These are phyloP conservation scores for Boeremia lycopersici DNA, from an alignment of 2,329 filamentous ascomycete genomes.

Conservation along the genomic window DNA sequence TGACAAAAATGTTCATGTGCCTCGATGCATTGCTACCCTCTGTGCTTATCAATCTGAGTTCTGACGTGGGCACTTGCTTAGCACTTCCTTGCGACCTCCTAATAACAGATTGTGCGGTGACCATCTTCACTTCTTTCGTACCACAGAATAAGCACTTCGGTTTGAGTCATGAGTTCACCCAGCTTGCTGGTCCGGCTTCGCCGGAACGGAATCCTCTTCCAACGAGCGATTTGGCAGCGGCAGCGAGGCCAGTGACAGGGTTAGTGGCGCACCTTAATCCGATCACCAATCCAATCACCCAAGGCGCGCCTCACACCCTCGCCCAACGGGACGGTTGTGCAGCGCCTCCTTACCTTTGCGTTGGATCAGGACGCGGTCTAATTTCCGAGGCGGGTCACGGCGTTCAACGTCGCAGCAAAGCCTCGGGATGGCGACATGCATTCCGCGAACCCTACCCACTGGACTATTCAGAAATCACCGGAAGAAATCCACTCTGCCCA, in stretches of 20 bases:
- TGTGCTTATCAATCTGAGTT: background rate
- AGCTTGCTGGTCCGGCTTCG: constrained; percentile 9
- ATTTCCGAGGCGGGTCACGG: constrained; percentile 7
- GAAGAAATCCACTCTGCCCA: background rate
- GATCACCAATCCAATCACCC: constrained; percentile 10
- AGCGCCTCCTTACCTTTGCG: constrained; percentile 13
- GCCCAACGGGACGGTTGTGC: constrained; percentile 9
- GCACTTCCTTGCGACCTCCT: background rate
- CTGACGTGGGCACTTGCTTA: background rate
- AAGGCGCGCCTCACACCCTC: background rate
- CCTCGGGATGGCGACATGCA: background rate
- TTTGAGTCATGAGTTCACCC: constrained; percentile 4
- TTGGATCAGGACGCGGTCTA: constrained; percentile 7
- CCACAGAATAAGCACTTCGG: background rate
- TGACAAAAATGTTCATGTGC: background rate
- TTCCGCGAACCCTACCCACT: background rate
- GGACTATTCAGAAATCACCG: background rate
- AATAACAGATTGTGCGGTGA: background rate
- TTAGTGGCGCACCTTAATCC: constrained; percentile 2
- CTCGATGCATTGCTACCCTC: constrained; percentile 2
- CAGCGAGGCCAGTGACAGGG: constrained; percentile 2
- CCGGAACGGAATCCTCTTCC: constrained; percentile 3
- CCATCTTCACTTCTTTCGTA: background rate
- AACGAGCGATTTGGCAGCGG: constrained; percentile 3
- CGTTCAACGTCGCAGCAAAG: background rate